A percentile compares a stretch with the other conserved stretches of the same genome.
These are phyloP conservation scores for Ocimum tenuiflorum DNA, from an alignment of 257 asterid genomes.

Conservation along the genomic window DNA sequence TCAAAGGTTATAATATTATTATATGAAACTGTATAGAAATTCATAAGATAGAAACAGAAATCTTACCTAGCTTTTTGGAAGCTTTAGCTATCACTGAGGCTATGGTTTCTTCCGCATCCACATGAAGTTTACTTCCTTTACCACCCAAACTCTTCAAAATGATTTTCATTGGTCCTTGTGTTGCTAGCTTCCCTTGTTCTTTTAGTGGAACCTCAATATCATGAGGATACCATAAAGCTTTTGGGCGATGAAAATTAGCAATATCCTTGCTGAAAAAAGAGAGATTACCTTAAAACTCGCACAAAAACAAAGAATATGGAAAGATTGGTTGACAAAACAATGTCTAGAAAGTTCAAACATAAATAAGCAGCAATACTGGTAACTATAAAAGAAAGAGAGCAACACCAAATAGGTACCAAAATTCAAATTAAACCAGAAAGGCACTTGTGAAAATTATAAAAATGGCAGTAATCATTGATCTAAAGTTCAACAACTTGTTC, in stretches of 20 bases:
- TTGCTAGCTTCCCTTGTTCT: slow-evolving; percentile 63
- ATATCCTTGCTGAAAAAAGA: slow-evolving; percentile 82
- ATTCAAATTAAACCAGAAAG: not conserved
- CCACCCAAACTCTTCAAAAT: slow-evolving; percentile 98
- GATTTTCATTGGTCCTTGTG: slow-evolving; percentile 81
- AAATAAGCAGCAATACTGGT: slow-evolving; percentile 12
- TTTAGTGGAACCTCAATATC: slow-evolving; percentile 83
- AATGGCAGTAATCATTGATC: not conserved
- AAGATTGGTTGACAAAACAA: slow-evolving; percentile 5
- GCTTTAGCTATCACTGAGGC: slow-evolving; percentile 87
- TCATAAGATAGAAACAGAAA: slow-evolving; percentile 7
- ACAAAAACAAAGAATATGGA: slow-evolving; percentile 10
- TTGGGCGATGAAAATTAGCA: slow-evolving; percentile 97
- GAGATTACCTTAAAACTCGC: slow-evolving; percentile 25
- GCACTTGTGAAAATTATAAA: not conserved
- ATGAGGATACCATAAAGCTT: slow-evolving; percentile 96
- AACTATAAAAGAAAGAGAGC: not conserved
- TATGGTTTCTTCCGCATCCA: slow-evolving; percentile 78
- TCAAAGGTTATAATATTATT: not conserved
- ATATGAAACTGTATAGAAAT: not conserved
- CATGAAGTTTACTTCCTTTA: slow-evolving; percentile 93
- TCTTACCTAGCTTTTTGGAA: slow-evolving; percentile 78
- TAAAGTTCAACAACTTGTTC: not conserved
- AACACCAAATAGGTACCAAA: not conserved
- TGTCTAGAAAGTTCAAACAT: slow-evolving; percentile 13